Evolutionary conservation across 176 grass and related monocot genomes (phyloP), one percentile per base, ranked within the genome.

Genomic region (Triticum monococcum): DNA sequence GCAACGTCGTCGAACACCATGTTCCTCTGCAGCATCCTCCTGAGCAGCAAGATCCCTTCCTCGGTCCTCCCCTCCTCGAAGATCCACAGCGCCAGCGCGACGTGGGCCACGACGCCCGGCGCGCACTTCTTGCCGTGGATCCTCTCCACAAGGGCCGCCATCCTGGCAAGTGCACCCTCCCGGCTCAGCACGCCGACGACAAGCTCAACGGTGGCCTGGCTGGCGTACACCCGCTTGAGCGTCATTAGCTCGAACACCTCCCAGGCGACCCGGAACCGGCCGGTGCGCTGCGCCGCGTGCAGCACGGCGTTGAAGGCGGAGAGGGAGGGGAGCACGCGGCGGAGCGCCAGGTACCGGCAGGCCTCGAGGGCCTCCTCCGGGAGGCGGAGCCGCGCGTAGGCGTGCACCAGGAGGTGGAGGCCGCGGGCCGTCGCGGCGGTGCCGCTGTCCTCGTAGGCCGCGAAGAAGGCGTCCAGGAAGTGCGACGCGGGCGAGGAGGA

Each of bases 171-270:
- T 26, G 62, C 54, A 11, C 91, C 96, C 52, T 94, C 89, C 52
- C 91, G 88, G 89, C 91, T 91, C 73, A 95, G 89, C 26, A 92
- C 79, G 79, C 89, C 85, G 11, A 98, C 38, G 88, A 94, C 86
- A 37, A 89, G 78, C 84, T 98, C 89, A 2, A 89, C 67, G 12
- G 93, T 95, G 56, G 77, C 59, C 79, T 95, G 86, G 85, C 95
- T 91, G 22, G 91, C 93, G 57, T 92, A 94, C 26, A 95, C 56
- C 35, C 93, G 91, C 86, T 83, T 95, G 5, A 84, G 88, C 25
- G 92, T 83, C 96, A 98, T 98, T 89, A 84, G 84, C 90, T 95
- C 93, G 86, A 98, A 92, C 90, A 95, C 91, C 88, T 94, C 88
- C 96, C 93, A 98, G 25, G 93, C 93, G 63, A 89, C 72, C 9